Conservation (phyloP, 768 basidiomycete genomes). For the Mycena indigotica region DNA sequence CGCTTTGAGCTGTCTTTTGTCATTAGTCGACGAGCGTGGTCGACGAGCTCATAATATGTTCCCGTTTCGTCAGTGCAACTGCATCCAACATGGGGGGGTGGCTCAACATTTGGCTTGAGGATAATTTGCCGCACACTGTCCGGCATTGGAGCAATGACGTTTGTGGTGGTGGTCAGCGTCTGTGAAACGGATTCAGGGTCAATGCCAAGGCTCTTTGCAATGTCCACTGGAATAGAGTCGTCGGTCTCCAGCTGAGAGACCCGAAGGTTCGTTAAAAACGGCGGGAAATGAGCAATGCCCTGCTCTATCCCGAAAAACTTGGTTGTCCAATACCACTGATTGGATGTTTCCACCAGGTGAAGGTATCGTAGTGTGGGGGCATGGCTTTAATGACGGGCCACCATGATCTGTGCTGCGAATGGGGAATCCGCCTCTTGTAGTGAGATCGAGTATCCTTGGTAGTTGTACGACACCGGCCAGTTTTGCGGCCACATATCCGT, state of each 20-base stretch:
- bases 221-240: not conserved
- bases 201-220: not conserved
- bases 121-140: conserved; percentile 1
- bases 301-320: conserved; percentile 22
- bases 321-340: conserved; percentile 19
- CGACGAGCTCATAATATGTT: conserved; percentile 1
- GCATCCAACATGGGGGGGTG: not conserved
- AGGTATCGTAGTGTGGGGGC: conserved; percentile 27
- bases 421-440: conserved; percentile 33
- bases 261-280: conserved; percentile 23
- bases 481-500: conserved; percentile 21
- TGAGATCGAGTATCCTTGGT: conserved; percentile 29
- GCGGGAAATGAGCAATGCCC: conserved; percentile 26
- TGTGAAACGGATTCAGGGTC: too few relatives aligned
- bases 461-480: conserved; percentile 25
- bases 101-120: not conserved
- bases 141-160: not conserved
- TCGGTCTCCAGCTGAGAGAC: conserved; percentile 11
- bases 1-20: not conserved
- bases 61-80: not conserved
- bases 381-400: conserved; percentile 12
- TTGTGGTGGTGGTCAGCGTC: not conserved
- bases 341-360: conserved; percentile 24
- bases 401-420: not conserved
- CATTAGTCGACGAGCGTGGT: not conserved